phyloP scores from a whole-genome alignment of 2,329 filamentous ascomycete genomes.

The Cladophialophora chaetospira region DNA sequence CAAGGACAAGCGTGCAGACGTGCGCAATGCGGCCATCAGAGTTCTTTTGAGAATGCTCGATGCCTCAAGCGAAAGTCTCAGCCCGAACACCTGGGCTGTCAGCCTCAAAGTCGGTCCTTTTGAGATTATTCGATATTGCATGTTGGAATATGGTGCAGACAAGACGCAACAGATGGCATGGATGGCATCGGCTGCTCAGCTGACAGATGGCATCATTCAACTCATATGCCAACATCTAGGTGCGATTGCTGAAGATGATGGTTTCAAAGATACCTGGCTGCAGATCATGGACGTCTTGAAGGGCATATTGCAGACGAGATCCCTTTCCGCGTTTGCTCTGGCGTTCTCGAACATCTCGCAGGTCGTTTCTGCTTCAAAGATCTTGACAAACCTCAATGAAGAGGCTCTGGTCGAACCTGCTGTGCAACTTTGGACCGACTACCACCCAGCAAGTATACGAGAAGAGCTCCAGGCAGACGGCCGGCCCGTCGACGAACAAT shows the following conservation, averaged over 20 bases:
- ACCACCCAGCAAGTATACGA: conserved; percentile 19
- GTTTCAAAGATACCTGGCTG: conserved; percentile 27
- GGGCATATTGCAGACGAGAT: conserved; percentile 11
- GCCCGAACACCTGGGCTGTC: conserved; percentile 32
- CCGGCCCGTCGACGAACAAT: conserved; percentile 7
- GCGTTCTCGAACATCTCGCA: conserved; percentile 23
- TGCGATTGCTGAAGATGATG: conserved; percentile 19
- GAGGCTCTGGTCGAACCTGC: conserved; percentile 32
- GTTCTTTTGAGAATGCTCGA: conserved; percentile 90
- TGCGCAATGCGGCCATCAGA: conserved; percentile 71
- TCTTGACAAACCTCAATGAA: conserved; percentile 13
- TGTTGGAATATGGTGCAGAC: conserved; percentile 8
- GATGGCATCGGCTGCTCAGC: conserved; percentile 22
- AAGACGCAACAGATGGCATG: conserved; percentile 13
- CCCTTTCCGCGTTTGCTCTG: conserved; percentile 17
- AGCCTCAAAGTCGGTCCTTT: conserved; percentile 51
- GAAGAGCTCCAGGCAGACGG: conserved; percentile 24
- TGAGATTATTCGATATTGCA: conserved; percentile 13
- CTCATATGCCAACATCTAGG: conserved; percentile 21
- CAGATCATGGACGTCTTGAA: conserved; percentile 20
- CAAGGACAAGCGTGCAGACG: conserved; percentile 44
- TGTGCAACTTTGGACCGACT: conserved; percentile 23
- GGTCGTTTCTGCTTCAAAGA: conserved; percentile 15
- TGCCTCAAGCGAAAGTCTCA: conserved; percentile 73
- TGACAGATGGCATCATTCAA: conserved; percentile 23